These are phyloP conservation scores for Penicillium odoratum DNA, from an alignment of 495 filamentous ascomycete genomes.

Conservation along the genomic window DNA sequence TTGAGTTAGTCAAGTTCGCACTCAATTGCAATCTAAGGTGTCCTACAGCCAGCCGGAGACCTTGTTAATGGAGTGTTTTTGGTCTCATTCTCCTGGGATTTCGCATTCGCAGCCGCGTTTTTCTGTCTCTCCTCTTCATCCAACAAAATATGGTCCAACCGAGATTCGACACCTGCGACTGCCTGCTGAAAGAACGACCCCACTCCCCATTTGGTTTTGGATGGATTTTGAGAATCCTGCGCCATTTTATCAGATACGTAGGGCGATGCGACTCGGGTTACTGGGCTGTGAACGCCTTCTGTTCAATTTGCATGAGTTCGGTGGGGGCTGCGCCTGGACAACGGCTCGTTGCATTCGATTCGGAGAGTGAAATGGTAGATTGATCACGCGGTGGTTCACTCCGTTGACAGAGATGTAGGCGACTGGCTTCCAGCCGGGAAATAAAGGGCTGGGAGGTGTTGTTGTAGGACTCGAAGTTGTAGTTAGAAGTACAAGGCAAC, in stretches of 20 bases:
- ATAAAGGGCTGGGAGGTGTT: constrained; percentile 9
- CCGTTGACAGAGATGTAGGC: neutral
- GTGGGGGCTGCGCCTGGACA: constrained; percentile 24
- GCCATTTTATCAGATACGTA: constrained; percentile 32
- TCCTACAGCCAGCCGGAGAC: constrained; percentile 28
- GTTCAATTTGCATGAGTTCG: constrained; percentile 29
- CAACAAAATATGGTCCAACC: constrained; percentile 86
- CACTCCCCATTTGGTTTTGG: constrained; percentile 47
- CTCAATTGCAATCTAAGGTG: neutral
- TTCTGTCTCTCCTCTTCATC: constrained; percentile 59
- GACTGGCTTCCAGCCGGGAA: constrained; percentile 7
- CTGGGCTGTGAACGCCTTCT: constrained; percentile 23
- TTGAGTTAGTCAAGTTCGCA: constrained; percentile 20
- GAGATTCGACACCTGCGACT: constrained; percentile 90
- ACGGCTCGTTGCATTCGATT: constrained; percentile 8
- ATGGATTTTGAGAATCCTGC: constrained; percentile 30
- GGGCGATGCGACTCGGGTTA: constrained; percentile 11
- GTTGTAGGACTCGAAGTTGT: constrained; percentile 3
- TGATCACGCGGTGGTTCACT: neutral
- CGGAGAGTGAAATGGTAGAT: neutral
- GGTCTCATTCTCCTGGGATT: constrained; percentile 22
- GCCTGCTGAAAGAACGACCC: constrained; percentile 88
- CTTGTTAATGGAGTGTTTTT: constrained; percentile 14
- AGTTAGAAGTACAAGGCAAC: constrained; percentile 16
- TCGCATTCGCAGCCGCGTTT: constrained; percentile 23